Base-by-base conservation (phyloP, 1,284 basidiomycete genomes). In the Trametes polyzona region DNA sequence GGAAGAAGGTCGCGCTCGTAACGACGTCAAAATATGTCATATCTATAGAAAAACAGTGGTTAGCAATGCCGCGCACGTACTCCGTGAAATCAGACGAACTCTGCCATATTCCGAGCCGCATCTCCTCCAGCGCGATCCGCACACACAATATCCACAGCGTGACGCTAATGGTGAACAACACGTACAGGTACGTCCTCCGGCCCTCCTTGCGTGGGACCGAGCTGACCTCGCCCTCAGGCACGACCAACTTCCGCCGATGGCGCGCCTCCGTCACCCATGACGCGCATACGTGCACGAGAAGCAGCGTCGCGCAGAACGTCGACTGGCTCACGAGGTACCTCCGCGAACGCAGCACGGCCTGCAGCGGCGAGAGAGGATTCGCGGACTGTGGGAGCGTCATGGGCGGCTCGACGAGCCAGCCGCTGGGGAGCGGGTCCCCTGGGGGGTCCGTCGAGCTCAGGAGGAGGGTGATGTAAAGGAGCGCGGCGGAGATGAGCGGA, bases 1-100 rank as follows among this genome's bases (percentile, higher is more conserved):
- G 97, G 73, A 92, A 98, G 74, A 96, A 93, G 42, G 92, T 71
- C 0, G 93, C 87, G 21, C 85, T 83, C 11, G 90, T 77, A 17
- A 86, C 75, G 47, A 94, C 81, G 69, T 99, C 96, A 59, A 93
- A 85, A 61, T 83, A 79, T 63, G 83, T 86, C 73, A 95, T 78
- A 76, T 93, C 90, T 95, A 16, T 24, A 12, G 23, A 21, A 27
- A 49, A 37, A 36, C 49, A 47, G 46, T 30, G 19, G 53, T 59
- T 41, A 61, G 43, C 42, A 37, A 23, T 41, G 33, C 47, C 36
- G 40, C 46, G 21, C 35, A 11, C 32, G 14, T 5, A 26, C 11
- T 17, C 14, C 2, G 27, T 30, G 19, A 19, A 23, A 29, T 14
- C 21, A 21, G 17, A 69, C 79, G 57, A 62, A 88, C 90, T 82